phyloP scores from a whole-genome alignment of 768 basidiomycete genomes.

The Ephemerocybe angulata region DNA sequence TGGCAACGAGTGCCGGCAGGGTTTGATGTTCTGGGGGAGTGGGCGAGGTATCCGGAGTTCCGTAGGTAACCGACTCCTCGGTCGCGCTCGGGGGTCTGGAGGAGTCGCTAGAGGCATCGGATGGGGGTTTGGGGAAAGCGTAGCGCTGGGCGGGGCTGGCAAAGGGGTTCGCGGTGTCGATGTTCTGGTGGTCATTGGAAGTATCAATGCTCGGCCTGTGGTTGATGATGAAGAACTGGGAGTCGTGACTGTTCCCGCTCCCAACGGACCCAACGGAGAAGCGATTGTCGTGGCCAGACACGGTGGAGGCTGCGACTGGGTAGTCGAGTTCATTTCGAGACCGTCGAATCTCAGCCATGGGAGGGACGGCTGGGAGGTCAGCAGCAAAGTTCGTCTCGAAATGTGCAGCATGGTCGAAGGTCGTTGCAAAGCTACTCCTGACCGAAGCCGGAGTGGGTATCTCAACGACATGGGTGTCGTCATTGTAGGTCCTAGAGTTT shows the following conservation, averaged over 20 bases:
- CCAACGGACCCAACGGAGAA: constrained; percentile 36
- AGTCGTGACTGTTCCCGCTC: constrained; percentile 35
- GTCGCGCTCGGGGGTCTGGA: constrained; percentile 2
- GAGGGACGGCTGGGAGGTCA: constrained; percentile 41
- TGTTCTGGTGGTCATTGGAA: constrained; percentile 36
- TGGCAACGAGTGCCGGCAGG: not conserved
- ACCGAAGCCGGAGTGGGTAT: constrained; percentile 23
- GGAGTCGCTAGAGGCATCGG: constrained; percentile 12
- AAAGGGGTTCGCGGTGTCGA: constrained; percentile 66
- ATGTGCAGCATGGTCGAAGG: constrained; percentile 43
- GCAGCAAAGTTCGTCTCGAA: constrained; percentile 18
- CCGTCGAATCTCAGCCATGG: constrained; percentile 53
- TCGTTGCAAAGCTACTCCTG: constrained; percentile 65
- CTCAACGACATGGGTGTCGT: constrained; percentile 19
- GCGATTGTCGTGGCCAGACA: constrained; percentile 8
- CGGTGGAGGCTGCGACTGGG: constrained; percentile 17
- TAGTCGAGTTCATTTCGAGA: constrained; percentile 25
- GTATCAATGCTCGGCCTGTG: constrained; percentile 21
- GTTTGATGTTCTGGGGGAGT: not conserved
- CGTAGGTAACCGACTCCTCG: not conserved
- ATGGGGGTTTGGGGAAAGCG: constrained; percentile 63
- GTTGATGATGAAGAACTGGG: constrained; percentile 39
- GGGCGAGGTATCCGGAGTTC: not conserved
- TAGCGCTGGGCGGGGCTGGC: constrained; percentile 61
- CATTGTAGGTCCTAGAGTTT: constrained; percentile 20